phyloP scores from a whole-genome alignment of 2,329 filamentous ascomycete genomes.

The Delphinella strobiligena region DNA sequence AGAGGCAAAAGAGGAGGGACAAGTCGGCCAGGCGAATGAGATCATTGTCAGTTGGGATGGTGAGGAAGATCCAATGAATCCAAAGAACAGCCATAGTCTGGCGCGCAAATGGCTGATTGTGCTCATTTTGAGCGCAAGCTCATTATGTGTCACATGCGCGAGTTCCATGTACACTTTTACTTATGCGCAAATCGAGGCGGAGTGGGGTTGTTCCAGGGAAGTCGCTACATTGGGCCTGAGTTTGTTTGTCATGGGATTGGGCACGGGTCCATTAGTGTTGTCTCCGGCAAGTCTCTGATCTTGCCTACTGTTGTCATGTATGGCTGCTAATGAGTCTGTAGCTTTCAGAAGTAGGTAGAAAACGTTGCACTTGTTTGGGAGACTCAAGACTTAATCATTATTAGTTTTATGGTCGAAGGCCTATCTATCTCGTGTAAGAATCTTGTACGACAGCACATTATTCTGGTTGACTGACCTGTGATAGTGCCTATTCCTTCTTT shows the following conservation, averaged over 20 bases:
- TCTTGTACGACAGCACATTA: neutral
- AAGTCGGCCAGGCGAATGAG: slow-evolving; percentile 19
- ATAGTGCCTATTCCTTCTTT: slow-evolving; percentile 53
- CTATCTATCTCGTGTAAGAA: slow-evolving; percentile 57
- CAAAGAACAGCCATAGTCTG: slow-evolving; percentile 48
- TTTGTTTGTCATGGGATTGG: slow-evolving; percentile 68
- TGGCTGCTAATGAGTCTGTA: neutral
- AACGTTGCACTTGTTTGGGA: slow-evolving; percentile 2
- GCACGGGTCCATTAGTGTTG: slow-evolving; percentile 44
- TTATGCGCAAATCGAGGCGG: slow-evolving; percentile 61
- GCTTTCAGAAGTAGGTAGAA: slow-evolving; percentile 31
- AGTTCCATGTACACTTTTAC: slow-evolving; percentile 84
- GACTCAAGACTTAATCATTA: neutral
- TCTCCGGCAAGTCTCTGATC: slow-evolving; percentile 25
- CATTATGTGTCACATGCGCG: slow-evolving; percentile 73
- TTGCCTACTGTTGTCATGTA: no score
- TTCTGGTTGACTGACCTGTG: neutral
- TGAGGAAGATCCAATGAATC: slow-evolving; percentile 61
- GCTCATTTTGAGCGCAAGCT: slow-evolving; percentile 58
- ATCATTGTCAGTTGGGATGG: slow-evolving; percentile 68
- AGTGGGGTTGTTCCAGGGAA: slow-evolving; percentile 59
- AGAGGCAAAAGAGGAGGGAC: neutral
- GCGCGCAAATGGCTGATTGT: slow-evolving; percentile 70
- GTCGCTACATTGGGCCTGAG: slow-evolving; percentile 73
- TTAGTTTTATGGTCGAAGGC: slow-evolving; percentile 68